phyloP scores from a whole-genome alignment of 2,329 filamentous ascomycete genomes.

The Penicillium sp. region DNA sequence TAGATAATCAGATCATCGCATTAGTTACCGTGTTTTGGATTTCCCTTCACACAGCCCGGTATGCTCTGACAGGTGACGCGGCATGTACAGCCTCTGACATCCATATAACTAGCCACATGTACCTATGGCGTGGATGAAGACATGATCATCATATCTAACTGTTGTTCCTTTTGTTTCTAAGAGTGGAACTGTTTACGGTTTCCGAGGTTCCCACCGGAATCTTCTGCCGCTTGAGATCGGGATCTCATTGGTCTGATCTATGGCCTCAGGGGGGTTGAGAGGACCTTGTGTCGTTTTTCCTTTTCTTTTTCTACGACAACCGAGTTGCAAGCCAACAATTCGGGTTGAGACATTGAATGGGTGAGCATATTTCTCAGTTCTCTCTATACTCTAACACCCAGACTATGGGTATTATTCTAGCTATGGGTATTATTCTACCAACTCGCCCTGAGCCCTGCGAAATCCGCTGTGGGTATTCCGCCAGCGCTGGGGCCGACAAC shows the following conservation, averaged over 20 bases:
- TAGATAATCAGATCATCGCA: slow-evolving; percentile 16
- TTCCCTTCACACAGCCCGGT: neutral
- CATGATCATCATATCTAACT: neutral
- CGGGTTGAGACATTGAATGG: neutral
- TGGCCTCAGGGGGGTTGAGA: slow-evolving; percentile 8
- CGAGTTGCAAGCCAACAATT: neutral
- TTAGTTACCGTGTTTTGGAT: slow-evolving; percentile 3
- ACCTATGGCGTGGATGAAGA: neutral
- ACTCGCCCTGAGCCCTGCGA: slow-evolving; percentile 1
- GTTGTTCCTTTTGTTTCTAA: neutral
- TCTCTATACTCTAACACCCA: neutral
- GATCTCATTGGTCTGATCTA: slow-evolving; percentile 13
- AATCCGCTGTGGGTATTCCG: slow-evolving; percentile 5
- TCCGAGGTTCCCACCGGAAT: slow-evolving; percentile 7
- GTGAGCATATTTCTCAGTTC: neutral
- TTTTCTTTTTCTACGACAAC: neutral
- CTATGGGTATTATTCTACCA: neutral
- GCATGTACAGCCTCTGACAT: neutral
- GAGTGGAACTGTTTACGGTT: slow-evolving; percentile 8
- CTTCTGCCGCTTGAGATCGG: neutral
- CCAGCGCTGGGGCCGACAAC: slow-evolving; percentile 1
- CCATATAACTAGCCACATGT: too few species aligned
- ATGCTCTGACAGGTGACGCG: slow-evolving; percentile 2
- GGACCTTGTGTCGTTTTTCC: neutral
- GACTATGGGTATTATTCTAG: neutral